These are phyloP conservation scores for Trametes coccinea DNA, from an alignment of 768 basidiomycete species.

Conservation along the genomic window DNA sequence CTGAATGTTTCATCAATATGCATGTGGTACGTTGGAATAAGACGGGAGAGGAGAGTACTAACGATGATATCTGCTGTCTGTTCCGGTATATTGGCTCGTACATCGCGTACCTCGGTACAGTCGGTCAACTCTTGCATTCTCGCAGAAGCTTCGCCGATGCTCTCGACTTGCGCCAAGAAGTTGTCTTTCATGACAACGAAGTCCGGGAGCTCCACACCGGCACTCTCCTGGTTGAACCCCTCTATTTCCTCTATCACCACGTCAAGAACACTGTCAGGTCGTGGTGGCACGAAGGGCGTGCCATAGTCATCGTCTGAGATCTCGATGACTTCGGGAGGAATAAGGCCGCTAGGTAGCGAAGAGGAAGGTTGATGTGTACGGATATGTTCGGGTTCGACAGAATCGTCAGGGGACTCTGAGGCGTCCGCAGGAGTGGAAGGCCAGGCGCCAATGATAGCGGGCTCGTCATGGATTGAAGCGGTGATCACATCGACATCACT, in stretches of 20 bases:
- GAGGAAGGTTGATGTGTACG: not conserved
- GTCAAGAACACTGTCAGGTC: not conserved
- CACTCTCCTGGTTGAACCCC: not conserved
- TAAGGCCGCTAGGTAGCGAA: not conserved
- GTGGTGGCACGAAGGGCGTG: not conserved
- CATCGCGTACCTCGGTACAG: not conserved
- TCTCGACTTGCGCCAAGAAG: not conserved
- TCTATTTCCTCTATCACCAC: not conserved
- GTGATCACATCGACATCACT: not conserved
- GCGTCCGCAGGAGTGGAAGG: constrained; percentile 1
- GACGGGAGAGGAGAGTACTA: constrained; percentile 4
- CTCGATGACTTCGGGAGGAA: constrained; percentile 11
- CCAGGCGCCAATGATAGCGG: constrained; percentile 22
- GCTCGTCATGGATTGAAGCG: constrained; percentile 2
- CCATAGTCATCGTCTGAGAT: constrained; percentile 16
- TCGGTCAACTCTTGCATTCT: not conserved
- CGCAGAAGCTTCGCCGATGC: not conserved
- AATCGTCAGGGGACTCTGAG: not conserved
- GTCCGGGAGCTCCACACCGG: not conserved
- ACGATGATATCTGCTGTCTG: constrained; percentile 17
- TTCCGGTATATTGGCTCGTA: not conserved
- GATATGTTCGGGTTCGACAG: not conserved
- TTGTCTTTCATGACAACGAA: not conserved
- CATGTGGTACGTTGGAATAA: not conserved
- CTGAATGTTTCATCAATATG: not conserved